Conservation (phyloP, 768 basidiomycete species). For the Termitomyces sp. region DNA sequence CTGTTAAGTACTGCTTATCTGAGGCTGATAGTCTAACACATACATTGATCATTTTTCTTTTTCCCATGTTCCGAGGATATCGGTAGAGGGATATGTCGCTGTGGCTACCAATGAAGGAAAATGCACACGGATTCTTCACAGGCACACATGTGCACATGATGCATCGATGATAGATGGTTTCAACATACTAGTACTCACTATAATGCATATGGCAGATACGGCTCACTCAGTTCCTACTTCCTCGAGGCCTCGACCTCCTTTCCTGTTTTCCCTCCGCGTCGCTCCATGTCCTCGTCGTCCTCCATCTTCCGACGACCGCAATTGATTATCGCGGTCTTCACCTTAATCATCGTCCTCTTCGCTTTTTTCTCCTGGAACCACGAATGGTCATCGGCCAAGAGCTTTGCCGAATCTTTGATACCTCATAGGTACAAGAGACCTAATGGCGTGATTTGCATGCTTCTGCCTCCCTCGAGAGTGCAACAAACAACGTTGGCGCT, state of each 20-base stretch:
- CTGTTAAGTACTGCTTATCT: too few relatives aligned
- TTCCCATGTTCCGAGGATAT: too few relatives aligned
- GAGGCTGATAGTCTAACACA: too few relatives aligned
- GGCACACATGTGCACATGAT: background rate
- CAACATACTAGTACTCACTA: too few relatives aligned
- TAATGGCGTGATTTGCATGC: constrained; percentile 24
- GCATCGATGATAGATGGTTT: background rate
- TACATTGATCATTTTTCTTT: background rate
- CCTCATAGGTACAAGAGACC: constrained; percentile 4
- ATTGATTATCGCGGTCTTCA: background rate
- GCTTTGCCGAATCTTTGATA: background rate
- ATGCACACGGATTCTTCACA: background rate
- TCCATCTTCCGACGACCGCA: constrained; percentile 6
- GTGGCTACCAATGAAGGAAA: background rate
- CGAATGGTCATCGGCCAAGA: constrained; percentile 1
- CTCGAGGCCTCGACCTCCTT: background rate
- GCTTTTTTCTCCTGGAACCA: background rate
- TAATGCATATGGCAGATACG: background rate
- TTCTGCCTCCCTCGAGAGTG: constrained; percentile 20
- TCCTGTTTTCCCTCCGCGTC: background rate
- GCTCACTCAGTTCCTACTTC: background rate
- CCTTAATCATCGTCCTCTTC: constrained; percentile 1
- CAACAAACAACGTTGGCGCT: constrained; percentile 23
- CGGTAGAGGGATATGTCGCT: background rate
- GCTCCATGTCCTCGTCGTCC: constrained; percentile 6